These are phyloP conservation scores for Spiraea crenata DNA, from an alignment of 331 rosid genomes.

Conservation along the genomic window DNA sequence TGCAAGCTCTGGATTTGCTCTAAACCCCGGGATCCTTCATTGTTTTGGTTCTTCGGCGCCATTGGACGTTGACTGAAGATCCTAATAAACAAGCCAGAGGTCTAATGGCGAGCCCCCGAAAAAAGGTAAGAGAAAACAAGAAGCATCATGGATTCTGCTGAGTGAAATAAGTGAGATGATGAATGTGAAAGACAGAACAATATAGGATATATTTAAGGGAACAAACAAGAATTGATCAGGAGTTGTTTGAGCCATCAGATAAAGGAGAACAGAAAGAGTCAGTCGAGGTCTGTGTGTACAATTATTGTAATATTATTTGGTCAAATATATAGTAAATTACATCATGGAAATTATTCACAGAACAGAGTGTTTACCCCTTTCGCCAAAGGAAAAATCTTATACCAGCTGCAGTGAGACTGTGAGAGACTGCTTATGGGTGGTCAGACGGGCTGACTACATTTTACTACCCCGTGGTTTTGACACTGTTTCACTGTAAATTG, in stretches of 20 bases:
- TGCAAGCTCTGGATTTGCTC: conserved; percentile 1
- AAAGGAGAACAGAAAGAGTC: too few species aligned
- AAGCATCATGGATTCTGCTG: not conserved
- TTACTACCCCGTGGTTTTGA: too few species aligned
- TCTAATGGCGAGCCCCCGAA: not conserved
- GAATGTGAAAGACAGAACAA: not conserved
- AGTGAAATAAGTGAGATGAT: conserved; percentile 16
- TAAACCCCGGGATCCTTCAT: not conserved
- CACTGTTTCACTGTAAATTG: too few species aligned
- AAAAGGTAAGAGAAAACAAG: not conserved
- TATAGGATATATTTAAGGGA: not conserved
- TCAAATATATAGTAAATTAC: not conserved
- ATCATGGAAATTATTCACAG: not conserved
- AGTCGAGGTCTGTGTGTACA: not conserved
- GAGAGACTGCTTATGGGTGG: too few species aligned
- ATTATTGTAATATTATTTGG: conserved; percentile 16
- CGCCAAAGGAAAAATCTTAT: too few species aligned
- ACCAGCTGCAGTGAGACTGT: too few species aligned
- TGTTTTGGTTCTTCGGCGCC: not conserved
- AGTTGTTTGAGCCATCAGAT: not conserved
- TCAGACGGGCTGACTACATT: too few species aligned
- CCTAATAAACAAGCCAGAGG: conserved; percentile 4
- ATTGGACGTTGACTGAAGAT: not conserved
- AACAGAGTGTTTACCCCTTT: not conserved
- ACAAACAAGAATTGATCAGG: not conserved